These are phyloP conservation scores for Alternaria incomplexa DNA, from an alignment of 2,329 filamentous ascomycete genomes.

Conservation along the genomic window DNA sequence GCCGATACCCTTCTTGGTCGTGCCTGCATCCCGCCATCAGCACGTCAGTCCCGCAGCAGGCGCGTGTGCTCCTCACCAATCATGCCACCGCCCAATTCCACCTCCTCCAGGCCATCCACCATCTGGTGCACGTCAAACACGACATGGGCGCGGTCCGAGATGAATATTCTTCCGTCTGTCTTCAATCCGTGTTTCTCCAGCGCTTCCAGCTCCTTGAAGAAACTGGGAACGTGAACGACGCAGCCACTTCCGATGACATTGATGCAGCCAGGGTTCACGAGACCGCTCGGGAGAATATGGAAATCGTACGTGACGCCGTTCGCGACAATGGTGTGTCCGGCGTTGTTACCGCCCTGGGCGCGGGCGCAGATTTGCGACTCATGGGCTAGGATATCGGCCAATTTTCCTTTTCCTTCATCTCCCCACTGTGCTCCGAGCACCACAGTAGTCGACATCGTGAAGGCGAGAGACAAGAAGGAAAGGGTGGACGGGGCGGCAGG, in stretches of 20 bases:
- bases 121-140: slow-evolving; percentile 69
- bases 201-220: slow-evolving; percentile 69
- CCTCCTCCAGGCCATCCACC: slow-evolving; percentile 72
- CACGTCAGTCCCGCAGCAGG: background rate
- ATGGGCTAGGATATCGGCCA: slow-evolving; percentile 63
- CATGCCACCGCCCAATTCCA: slow-evolving; percentile 57
- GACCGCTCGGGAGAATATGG: slow-evolving; percentile 62
- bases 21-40: slow-evolving; percentile 53
- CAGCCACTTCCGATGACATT: slow-evolving; percentile 74
- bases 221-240: slow-evolving; percentile 71
- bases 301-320: slow-evolving; percentile 55
- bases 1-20: slow-evolving; percentile 59
- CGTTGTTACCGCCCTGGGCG: slow-evolving; percentile 67
- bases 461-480: slow-evolving; percentile 12
- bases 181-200: slow-evolving; percentile 67
- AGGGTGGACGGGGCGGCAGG: slow-evolving; percentile 21
- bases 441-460: slow-evolving; percentile 59
- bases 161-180: slow-evolving; percentile 65
- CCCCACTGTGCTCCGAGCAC: slow-evolving; percentile 68
- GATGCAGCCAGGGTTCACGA: slow-evolving; percentile 72
- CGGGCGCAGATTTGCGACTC: slow-evolving; percentile 63
- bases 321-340: slow-evolving; percentile 54
- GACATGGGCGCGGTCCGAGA: slow-evolving; percentile 69
- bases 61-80: slow-evolving; percentile 37
- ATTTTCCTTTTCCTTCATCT: slow-evolving; percentile 66